Conservation (phyloP, 2,329 filamentous ascomycete species). For the Trichoderma pleuroti region DNA sequence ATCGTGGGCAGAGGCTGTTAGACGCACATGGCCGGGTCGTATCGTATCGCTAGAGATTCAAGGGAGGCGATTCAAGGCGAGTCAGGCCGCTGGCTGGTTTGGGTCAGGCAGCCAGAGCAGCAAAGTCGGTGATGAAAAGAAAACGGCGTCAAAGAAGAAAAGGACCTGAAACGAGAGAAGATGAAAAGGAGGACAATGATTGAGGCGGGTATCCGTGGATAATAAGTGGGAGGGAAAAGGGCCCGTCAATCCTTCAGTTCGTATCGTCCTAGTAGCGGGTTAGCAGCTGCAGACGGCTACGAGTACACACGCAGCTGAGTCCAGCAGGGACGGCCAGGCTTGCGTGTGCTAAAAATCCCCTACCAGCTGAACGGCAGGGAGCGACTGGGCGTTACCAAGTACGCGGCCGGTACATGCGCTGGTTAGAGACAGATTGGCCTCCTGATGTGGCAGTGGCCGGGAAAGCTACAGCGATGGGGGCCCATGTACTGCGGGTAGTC, state of each 20-base stretch:
- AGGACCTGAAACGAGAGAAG: slow-evolving; percentile 1
- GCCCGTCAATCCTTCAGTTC: neutral
- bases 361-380: neutral
- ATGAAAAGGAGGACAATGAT: neutral
- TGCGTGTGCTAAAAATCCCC: neutral
- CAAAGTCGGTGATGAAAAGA: neutral
- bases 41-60: neutral
- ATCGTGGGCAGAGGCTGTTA: slow-evolving; percentile 12
- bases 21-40: slow-evolving; percentile 9
- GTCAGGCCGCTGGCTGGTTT: neutral
- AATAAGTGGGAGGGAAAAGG: neutral
- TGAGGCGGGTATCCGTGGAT: slow-evolving; percentile 2
- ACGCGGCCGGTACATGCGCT: neutral
- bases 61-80: neutral
- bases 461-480: neutral
- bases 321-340: neutral
- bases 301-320: slow-evolving; percentile 13
- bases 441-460: neutral
- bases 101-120: neutral
- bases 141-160: neutral
- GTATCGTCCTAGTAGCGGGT: neutral
- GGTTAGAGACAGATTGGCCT: neutral
- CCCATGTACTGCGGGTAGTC: no score
- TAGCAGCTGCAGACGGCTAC: slow-evolving; percentile 7
- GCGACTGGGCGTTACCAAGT: neutral